Base-by-base conservation (phyloP, 306 rosid genomes). In the Rubus parviflorus region DNA sequence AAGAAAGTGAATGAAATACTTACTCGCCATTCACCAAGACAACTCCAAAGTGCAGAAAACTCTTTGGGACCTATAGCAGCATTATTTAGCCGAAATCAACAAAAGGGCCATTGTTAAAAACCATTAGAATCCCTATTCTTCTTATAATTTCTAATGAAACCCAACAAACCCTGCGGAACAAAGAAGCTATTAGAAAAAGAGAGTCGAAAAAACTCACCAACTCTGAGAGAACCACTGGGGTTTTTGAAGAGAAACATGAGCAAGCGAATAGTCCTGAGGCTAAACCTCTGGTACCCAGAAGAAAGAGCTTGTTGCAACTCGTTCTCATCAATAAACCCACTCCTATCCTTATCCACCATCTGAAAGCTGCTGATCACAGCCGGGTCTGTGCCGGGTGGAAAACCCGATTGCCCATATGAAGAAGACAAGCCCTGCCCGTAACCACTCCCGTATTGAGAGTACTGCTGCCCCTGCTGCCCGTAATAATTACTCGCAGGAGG, bases 11-110 rank as follows among this genome's bases (percentile, higher is more conserved):
- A 30, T 30, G 35, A 30, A 30, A 30, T 30, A 89, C 97, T 87
- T 47, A 94, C 97, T 70, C 92, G 91, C 97, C 98, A 94, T 46
- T 80, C 87, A 56, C 88, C 97, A 73, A 94, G 95, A 81, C 98
- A 92, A 81, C 40, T 84, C 95, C 97, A 92, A 41, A 94, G 79
- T 20, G 87, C 92, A n/a, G 88, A 58, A 83, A 92, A 94, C 78
- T 92, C 97, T 54, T 83, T 83, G 4, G 95, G 95, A 52, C 95
- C 98, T 92, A 84, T 20, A 63, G 68, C 70, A 81, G 47, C 73
- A 77, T 30, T 30, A 30, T 30, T 30, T 30, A 30, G 35, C 35
- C 35, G 2, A 1, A 13, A 86, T 77, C 72, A 25, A 70, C 0
- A 71, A 71, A 61, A 14, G 0, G 0, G 12, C 2, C 1, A 30